A percentile compares a stretch with the other conserved stretches of the same genome.
Evolutionary conservation across 768 basidiomycete genomes (phyloP).

Genomic region (Xerocomus brunneocitrinus): DNA sequence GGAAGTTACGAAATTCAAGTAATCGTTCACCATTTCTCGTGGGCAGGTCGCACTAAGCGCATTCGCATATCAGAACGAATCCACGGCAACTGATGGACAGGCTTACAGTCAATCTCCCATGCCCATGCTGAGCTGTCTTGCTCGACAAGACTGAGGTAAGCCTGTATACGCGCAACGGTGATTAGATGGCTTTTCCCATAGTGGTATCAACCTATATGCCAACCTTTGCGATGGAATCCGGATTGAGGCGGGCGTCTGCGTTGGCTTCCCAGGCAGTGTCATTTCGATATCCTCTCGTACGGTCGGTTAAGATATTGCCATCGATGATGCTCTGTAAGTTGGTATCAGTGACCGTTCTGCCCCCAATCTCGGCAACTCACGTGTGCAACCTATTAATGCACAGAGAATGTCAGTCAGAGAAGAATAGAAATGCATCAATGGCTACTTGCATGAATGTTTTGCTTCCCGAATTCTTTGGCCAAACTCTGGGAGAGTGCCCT

Average conservation of each 20-base stretch:
- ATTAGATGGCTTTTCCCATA: background rate
- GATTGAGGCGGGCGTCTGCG: slow-evolving; percentile 46
- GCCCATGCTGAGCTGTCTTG: slow-evolving; percentile 73
- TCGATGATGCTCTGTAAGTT: slow-evolving; percentile 59
- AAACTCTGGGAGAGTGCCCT: slow-evolving; percentile 66
- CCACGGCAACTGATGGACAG: background rate
- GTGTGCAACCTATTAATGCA: slow-evolving; percentile 50
- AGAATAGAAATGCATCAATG: background rate
- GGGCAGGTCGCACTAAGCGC: slow-evolving; percentile 44
- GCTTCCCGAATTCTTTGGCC: slow-evolving; percentile 68
- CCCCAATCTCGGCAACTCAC: slow-evolving; percentile 35
- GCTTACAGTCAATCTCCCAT: slow-evolving; percentile 76
- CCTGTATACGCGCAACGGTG: slow-evolving; percentile 32
- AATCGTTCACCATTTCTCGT: slow-evolving; percentile 45
- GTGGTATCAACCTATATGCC: slow-evolving; percentile 11
- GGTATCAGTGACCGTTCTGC: background rate
- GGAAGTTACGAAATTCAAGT: background rate
- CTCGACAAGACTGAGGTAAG: slow-evolving; percentile 60
- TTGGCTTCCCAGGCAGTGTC: slow-evolving; percentile 42
- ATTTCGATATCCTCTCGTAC: slow-evolving; percentile 26
- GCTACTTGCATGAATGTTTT: slow-evolving; percentile 62
- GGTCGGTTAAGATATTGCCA: slow-evolving; percentile 47
- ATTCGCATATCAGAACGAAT: background rate
- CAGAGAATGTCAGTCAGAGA: background rate
- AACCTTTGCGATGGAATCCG: slow-evolving; percentile 69